Percentiles rank a stretch among this genome's conserved stretches.
Evolutionary conservation across 2,329 filamentous ascomycete species (phyloP).

Genomic region (Cadophora malorum): DNA sequence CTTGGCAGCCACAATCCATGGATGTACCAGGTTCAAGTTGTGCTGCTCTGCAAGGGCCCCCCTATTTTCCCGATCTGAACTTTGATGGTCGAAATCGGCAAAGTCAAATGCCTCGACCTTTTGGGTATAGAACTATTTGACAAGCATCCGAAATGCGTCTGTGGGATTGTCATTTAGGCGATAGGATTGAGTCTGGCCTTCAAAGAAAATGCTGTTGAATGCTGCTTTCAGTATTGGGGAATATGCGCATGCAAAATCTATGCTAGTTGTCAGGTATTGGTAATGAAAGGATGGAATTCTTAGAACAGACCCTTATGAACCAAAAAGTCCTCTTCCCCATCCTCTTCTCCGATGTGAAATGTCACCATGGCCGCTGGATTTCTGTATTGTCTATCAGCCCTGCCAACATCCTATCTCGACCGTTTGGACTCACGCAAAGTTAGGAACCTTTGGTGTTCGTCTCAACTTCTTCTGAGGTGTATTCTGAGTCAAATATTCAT

Average conservation of each 20-base stretch:
- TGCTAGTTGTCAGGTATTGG: not conserved
- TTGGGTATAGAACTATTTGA: constrained; percentile 1
- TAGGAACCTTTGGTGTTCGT: no score
- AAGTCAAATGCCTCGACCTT: not conserved
- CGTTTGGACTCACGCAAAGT: no score
- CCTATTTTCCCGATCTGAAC: not conserved
- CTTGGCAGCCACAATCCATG: constrained; percentile 17
- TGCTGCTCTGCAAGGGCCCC: not conserved
- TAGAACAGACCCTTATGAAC: not conserved
- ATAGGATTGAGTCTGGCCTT: constrained; percentile 17
- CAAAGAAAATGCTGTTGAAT: constrained; percentile 16
- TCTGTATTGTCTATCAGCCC: no score
- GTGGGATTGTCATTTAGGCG: not conserved
- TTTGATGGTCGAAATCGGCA: not conserved
- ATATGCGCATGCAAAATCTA: not conserved
- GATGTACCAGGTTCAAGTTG: constrained; percentile 4
- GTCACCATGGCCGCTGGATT: no score
- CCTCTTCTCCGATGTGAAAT: no score
- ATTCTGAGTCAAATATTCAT: no score
- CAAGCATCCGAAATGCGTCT: not conserved
- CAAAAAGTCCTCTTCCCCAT: no score
- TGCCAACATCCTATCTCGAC: no score
- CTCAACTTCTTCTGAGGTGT: no score
- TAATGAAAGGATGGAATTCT: not conserved
- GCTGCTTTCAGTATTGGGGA: not conserved